Evolutionary conservation across 768 basidiomycete genomes (phyloP).

Genomic region (Podaxis pistillaris): DNA sequence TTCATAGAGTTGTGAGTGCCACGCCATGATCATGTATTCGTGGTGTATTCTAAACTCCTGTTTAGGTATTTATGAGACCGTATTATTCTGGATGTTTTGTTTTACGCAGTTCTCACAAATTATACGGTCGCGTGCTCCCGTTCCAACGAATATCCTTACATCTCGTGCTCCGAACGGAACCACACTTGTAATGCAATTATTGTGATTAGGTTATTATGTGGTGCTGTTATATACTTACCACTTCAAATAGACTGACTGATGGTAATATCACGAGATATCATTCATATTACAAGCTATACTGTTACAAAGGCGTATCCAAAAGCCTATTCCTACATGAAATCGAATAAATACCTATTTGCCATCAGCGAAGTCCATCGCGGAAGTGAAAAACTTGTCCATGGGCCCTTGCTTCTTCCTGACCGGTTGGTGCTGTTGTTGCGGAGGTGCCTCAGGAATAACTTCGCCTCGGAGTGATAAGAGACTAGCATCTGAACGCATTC

Average conservation of each 20-base stretch:
- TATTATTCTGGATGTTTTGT: too few relatives aligned
- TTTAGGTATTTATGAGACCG: too few relatives aligned
- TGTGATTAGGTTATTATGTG: too few relatives aligned
- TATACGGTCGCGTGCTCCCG: too few relatives aligned
- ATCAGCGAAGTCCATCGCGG: slow-evolving; percentile 27
- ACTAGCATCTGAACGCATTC: slow-evolving; percentile 13
- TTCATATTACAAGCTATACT: background rate
- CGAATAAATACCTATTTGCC: slow-evolving; percentile 15
- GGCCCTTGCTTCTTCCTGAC: slow-evolving; percentile 30
- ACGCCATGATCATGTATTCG: background rate
- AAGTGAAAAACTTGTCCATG: slow-evolving; percentile 29
- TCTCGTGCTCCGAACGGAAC: too few relatives aligned
- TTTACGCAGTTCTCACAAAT: too few relatives aligned
- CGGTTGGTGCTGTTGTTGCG: background rate
- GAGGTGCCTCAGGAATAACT: slow-evolving; percentile 12
- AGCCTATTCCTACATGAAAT: background rate
- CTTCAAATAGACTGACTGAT: too few relatives aligned
- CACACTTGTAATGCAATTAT: too few relatives aligned
- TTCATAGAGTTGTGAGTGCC: background rate
- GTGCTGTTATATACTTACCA: too few relatives aligned
- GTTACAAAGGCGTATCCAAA: background rate
- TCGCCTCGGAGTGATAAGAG: slow-evolving; percentile 1
- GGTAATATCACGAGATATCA: background rate
- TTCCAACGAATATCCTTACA: too few relatives aligned
- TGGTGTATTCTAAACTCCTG: background rate